These are phyloP conservation scores for Kalaharituber pfeilii DNA, from an alignment of 2,329 filamentous ascomycete species.

Conservation along the genomic window DNA sequence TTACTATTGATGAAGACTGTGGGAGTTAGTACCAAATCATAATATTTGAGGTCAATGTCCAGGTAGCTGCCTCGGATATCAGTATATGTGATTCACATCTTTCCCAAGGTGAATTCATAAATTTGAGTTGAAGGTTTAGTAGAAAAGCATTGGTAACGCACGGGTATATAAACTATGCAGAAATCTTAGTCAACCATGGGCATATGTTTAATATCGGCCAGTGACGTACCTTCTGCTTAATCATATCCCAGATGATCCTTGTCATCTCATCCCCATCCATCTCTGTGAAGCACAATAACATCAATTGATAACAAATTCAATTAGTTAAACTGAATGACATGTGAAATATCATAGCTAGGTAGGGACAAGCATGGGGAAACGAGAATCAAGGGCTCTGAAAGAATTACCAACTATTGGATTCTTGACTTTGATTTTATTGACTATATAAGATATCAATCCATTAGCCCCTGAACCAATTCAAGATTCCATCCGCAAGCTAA, in stretches of 20 bases:
- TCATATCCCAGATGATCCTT: constrained; percentile 94
- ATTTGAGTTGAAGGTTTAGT: too few species aligned
- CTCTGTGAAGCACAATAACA: constrained; percentile 13
- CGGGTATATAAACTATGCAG: constrained; percentile 60
- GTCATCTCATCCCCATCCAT: constrained; percentile 60
- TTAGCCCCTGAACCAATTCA: neutral
- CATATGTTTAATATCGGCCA: neutral
- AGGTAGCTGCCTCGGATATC: constrained; percentile 44
- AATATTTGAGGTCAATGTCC: constrained; percentile 96
- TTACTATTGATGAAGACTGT: neutral
- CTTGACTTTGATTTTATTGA: constrained; percentile 95
- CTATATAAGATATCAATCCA: constrained; percentile 9
- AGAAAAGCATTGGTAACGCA: too few species aligned
- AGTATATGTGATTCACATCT: too few species aligned
- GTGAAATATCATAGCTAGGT: neutral
- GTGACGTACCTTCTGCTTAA: constrained; percentile 66
- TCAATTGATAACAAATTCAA: too few species aligned
- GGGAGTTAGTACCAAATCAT: constrained; percentile 44
- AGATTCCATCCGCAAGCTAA: too few species aligned
- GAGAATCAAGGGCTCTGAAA: neutral
- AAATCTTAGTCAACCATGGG: constrained; percentile 3
- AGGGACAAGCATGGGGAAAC: neutral
- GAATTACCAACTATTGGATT: constrained; percentile 70
- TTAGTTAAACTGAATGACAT: too few species aligned
- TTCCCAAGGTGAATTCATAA: too few species aligned